These are phyloP conservation scores for Fusarium verticillioides DNA, from an alignment of 2,329 filamentous ascomycete genomes.

Conservation along the genomic window DNA sequence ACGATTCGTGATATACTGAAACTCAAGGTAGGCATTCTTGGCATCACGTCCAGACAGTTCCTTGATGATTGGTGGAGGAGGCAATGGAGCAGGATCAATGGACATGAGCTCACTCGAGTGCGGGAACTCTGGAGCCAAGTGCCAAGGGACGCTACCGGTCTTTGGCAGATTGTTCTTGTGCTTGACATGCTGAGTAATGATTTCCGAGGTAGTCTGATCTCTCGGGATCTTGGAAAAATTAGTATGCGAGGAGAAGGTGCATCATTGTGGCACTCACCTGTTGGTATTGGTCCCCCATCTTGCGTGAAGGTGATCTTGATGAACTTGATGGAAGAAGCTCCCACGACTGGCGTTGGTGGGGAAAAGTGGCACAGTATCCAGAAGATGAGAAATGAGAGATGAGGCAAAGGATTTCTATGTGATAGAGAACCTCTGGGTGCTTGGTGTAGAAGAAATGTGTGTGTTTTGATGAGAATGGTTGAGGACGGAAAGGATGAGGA, in stretches of 20 bases:
- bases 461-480: background rate
- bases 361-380: too few relatives aligned
- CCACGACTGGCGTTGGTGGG: background rate
- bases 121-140: constrained; percentile 38
- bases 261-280: background rate
- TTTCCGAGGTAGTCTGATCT: constrained; percentile 2
- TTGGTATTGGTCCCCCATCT: background rate
- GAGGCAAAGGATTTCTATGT: background rate
- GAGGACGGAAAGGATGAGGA: background rate
- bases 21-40: constrained; percentile 69
- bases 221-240: background rate
- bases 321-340: background rate
- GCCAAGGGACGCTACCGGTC: constrained; percentile 17
- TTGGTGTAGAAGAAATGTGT: background rate
- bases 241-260: background rate
- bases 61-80: background rate
- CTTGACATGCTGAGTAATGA: constrained; percentile 20
- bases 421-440: background rate
- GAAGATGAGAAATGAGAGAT: background rate
- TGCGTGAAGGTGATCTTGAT: background rate
- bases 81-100: constrained; percentile 22
- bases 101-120: constrained; percentile 40
- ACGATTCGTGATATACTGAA: constrained; percentile 79
- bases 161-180: background rate
- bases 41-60: constrained; percentile 42